phyloP scores from a whole-genome alignment of 179 eudicot genomes.

The Beta lomatogona region DNA sequence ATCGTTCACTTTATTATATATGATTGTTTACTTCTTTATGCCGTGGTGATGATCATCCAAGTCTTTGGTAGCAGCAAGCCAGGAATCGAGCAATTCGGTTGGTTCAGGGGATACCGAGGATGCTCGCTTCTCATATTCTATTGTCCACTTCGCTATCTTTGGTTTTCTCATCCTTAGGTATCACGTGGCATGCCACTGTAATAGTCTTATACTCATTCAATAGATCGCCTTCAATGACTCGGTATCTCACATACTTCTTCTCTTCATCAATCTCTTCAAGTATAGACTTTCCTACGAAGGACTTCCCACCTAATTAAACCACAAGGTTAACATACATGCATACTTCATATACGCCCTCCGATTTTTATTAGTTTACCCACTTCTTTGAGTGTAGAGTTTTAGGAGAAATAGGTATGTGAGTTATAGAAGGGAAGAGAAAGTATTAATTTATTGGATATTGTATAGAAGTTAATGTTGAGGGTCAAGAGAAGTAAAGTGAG shows the following conservation, averaged over 20 bases:
- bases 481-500: too few relatives aligned
- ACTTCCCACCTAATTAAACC: constrained; percentile 22
- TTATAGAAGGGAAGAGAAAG: too few relatives aligned
- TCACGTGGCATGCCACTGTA: neutral
- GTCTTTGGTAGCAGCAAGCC: neutral
- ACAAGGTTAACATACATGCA: too few relatives aligned
- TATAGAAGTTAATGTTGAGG: too few relatives aligned
- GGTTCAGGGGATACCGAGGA: constrained; percentile 16
- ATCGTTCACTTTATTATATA: neutral
- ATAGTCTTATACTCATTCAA: constrained; percentile 20
- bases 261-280: constrained; percentile 28
- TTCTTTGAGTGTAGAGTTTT: too few relatives aligned
- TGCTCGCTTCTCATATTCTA: constrained; percentile 4
- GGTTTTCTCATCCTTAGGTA: neutral
- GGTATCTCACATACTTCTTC: constrained; percentile 15
- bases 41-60: constrained; percentile 20
- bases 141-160: neutral
- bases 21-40: neutral
- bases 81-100: neutral
- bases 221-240: constrained; percentile 20
- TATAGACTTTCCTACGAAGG: constrained; percentile 9
- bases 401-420: too few relatives aligned
- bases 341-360: too few relatives aligned
- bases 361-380: too few relatives aligned
- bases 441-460: too few relatives aligned